These are phyloP conservation scores for Rosa chinensis DNA, from an alignment of 306 rosid genomes.

Conservation along the genomic window DNA sequence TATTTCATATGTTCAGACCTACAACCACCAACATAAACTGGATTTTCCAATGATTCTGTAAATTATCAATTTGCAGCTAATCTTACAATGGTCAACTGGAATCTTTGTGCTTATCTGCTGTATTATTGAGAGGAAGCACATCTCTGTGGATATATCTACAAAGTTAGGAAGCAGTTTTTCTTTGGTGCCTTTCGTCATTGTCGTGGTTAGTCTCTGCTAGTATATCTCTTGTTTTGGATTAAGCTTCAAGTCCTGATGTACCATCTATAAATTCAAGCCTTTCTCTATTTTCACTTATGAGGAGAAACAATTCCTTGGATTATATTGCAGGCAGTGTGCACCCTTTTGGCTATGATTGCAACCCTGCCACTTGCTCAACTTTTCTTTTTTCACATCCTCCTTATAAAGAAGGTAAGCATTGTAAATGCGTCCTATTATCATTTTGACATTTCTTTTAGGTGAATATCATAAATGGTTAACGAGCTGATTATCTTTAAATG, in stretches of 20 bases:
- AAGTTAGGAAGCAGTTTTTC: slow-evolving; percentile 98
- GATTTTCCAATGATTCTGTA: neutral
- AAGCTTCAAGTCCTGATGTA: neutral
- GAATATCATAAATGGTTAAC: slow-evolving; percentile 2
- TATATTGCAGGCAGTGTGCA: slow-evolving; percentile 69
- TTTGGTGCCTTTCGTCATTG: slow-evolving; percentile 73
- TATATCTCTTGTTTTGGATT: neutral
- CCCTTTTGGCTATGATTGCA: slow-evolving; percentile 89
- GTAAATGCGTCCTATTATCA: neutral
- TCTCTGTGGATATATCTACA: slow-evolving; percentile 62
- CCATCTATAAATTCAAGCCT: neutral
- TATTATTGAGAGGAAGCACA: slow-evolving; percentile 75
- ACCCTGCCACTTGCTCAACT: slow-evolving; percentile 93
- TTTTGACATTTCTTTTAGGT: neutral
- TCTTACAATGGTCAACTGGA: slow-evolving; percentile 97
- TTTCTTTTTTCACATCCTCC: slow-evolving; percentile 94
- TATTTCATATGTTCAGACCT: slow-evolving; percentile 10
- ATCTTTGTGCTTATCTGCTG: slow-evolving; percentile 84
- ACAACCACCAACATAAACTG: slow-evolving; percentile 20
- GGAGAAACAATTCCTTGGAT: neutral
- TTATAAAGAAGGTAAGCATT: slow-evolving; percentile 74
- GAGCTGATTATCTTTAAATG: neutral
- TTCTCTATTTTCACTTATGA: neutral
- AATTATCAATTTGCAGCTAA: slow-evolving; percentile 72
- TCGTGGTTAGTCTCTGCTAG: slow-evolving; percentile 64